Conservation (phyloP, 768 basidiomycete species). For the Rhodocollybia butyracea region DNA sequence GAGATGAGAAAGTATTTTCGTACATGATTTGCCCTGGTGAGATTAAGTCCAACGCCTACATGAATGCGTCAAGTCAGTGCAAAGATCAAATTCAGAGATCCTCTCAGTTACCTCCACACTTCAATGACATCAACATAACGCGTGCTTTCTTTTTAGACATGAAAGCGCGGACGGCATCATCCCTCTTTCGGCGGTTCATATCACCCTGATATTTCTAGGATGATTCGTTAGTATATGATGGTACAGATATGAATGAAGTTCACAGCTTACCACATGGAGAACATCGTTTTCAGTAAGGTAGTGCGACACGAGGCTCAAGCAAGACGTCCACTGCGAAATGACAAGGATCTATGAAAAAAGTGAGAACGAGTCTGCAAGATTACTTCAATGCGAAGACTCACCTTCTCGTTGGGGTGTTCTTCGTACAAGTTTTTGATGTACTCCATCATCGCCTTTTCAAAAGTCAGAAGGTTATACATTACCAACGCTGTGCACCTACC, state of each 20-base stretch:
- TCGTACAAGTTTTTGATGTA: conserved; percentile 41
- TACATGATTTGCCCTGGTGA: conserved; percentile 62
- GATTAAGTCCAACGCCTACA: conserved; percentile 49
- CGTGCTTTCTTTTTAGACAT: conserved; percentile 56
- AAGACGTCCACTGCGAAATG: conserved; percentile 70
- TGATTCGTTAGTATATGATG: no score
- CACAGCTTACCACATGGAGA: conserved; percentile 49
- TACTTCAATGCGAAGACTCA: conserved; percentile 16
- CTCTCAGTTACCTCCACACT: conserved; percentile 56
- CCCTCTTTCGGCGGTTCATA: conserved; percentile 52
- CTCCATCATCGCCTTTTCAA: conserved; percentile 55
- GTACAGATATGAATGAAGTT: no score
- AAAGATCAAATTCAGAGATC: background rate
- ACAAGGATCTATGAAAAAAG: conserved; percentile 45
- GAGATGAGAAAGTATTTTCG: no score
- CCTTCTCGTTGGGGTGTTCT: conserved; percentile 60
- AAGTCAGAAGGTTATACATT: background rate
- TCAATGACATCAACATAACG: conserved; percentile 61
- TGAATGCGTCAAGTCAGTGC: background rate
- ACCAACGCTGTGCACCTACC: conserved; percentile 27
- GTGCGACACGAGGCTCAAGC: conserved; percentile 58
- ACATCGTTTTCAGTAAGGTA: conserved; percentile 54
- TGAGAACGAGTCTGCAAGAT: background rate
- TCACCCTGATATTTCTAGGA: conserved; percentile 67
- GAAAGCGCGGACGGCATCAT: conserved; percentile 53